phyloP scores from a whole-genome alignment of 2,329 filamentous ascomycete species.

The Xylariaceae sp. region DNA sequence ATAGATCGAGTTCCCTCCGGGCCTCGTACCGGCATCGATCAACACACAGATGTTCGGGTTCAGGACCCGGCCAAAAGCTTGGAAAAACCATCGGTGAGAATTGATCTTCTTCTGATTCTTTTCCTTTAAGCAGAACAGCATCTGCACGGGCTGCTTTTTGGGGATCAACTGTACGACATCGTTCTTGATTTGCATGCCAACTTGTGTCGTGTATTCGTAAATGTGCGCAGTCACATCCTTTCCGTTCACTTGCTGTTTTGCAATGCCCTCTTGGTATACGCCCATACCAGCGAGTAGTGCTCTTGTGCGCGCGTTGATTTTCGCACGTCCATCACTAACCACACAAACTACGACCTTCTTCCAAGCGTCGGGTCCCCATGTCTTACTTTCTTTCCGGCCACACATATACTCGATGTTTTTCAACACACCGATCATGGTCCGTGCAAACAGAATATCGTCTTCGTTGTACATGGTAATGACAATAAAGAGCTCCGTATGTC shows the following conservation, averaged over 20 bases:
- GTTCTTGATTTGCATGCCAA: conserved; percentile 86
- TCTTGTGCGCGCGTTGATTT: conserved; percentile 88
- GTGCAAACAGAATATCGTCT: conserved; percentile 92
- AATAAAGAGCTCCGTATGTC: conserved; percentile 95
- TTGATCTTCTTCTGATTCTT: conserved; percentile 99
- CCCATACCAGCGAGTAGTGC: conserved; percentile 91
- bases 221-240: conserved; percentile 97
- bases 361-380: conserved; percentile 97
- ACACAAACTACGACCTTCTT: conserved; percentile 99
- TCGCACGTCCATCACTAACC: conserved; percentile 89
- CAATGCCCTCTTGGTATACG: conserved; percentile 97
- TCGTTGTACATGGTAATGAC: conserved; percentile 99
- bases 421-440: conserved; percentile 99
- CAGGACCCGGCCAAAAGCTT: conserved; percentile 88
- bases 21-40: conserved; percentile 93
- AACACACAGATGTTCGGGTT: conserved; percentile 97
- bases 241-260: conserved; percentile 95
- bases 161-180: conserved; percentile 82
- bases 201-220: conserved; percentile 91
- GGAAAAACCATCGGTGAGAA: conserved; percentile 98
- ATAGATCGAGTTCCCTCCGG: conserved; percentile 93
- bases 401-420: conserved; percentile 98
- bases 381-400: conserved; percentile 85
- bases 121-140: conserved; percentile 97
- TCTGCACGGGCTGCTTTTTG: conserved; percentile 88